Evolutionary conservation across 345 rosid genomes (phyloP), one percentile per base, ranked within the genome.

Genomic region (Abelmoschus esculentus): DNA sequence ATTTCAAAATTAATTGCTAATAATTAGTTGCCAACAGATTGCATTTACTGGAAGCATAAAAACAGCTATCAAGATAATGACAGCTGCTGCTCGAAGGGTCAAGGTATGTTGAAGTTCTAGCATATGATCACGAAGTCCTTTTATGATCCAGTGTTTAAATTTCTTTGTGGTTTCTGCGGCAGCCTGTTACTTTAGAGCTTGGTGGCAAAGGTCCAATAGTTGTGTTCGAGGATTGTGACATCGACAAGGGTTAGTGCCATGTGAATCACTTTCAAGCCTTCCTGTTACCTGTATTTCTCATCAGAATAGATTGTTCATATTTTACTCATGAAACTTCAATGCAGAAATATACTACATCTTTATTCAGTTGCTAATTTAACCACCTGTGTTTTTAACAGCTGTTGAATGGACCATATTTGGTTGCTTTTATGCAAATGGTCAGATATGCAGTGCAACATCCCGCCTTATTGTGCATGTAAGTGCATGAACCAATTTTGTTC

Each of bases 371-470:
- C 59, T 60, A 67, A 54, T 66, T 57, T 7, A 29, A 3, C 15
- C 56, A 7, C 72, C 64, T 73, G 59, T 77, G 71, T 69, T 64
- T 61, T 65, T 40, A 62, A 75, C 80, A 95, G 99, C 96, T 79
- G 96, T 83, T 66, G 97, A 93, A 70, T 91, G 98, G 87, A 83
- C 85, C 38, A 50, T 79, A 59, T 88, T 88, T 74, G 97, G 97
- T 66, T 93, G 98, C 89, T 93, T 91, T 80, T 89, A 95, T 86
- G 86, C 93, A 62, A 90, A 86, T 88, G 98, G 98, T 64, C 96
- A 95, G 85, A 95, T 88, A 67, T 91, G 99, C 71, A 91, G 99
- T 79, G 98, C 99, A 73, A 95, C 99, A 80, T 95, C 99, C 54
- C 90, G 99, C 44, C 91, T 95, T 61, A 76, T 91, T 36, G 90